These are phyloP conservation scores for Yamadazyma atlantica DNA, from an alignment of 1,139 yeast genomes.

Conservation along the genomic window DNA sequence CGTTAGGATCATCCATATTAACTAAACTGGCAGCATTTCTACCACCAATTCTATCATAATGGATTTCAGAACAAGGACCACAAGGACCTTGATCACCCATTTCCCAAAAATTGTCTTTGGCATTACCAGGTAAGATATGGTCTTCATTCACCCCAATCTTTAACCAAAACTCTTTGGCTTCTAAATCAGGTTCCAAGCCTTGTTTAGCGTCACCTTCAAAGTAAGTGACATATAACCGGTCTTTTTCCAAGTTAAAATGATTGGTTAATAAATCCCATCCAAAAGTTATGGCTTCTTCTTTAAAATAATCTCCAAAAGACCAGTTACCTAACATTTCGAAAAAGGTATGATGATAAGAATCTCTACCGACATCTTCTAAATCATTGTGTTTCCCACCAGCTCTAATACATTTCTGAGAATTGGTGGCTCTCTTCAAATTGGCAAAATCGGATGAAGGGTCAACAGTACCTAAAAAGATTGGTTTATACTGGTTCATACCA, in stretches of 20 bases:
- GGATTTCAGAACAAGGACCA: slow-evolving; percentile 98
- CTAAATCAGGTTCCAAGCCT: slow-evolving; percentile 92
- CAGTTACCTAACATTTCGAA: slow-evolving; percentile 99
- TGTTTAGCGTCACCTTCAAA: slow-evolving; percentile 86
- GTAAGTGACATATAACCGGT: slow-evolving; percentile 89
- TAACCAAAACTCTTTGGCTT: slow-evolving; percentile 86
- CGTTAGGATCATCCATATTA: slow-evolving; percentile 96
- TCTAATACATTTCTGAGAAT: slow-evolving; percentile 97
- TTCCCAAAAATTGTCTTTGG: slow-evolving; percentile 97
- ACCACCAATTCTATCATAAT: slow-evolving; percentile 96
- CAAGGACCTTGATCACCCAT: slow-evolving; percentile 99
- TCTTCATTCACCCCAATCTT: slow-evolving; percentile 86
- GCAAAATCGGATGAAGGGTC: slow-evolving; percentile 91
- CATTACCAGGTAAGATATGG: slow-evolving; percentile 89
- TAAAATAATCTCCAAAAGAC: slow-evolving; percentile 99
- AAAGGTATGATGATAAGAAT: slow-evolving; percentile 96
- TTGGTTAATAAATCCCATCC: slow-evolving; percentile 90
- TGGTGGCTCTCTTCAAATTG: slow-evolving; percentile 80
- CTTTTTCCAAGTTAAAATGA: slow-evolving; percentile 74
- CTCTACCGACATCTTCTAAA: slow-evolving; percentile 97
- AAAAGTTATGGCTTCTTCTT: slow-evolving; percentile 83
- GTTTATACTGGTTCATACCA: slow-evolving; percentile 98
- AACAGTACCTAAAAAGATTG: slow-evolving; percentile 93
- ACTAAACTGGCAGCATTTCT: slow-evolving; percentile 90
- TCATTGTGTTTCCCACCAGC: slow-evolving; percentile 99